phyloP scores from a whole-genome alignment of 192 early-diverging fungal species.

The Dispira parvispora region DNA sequence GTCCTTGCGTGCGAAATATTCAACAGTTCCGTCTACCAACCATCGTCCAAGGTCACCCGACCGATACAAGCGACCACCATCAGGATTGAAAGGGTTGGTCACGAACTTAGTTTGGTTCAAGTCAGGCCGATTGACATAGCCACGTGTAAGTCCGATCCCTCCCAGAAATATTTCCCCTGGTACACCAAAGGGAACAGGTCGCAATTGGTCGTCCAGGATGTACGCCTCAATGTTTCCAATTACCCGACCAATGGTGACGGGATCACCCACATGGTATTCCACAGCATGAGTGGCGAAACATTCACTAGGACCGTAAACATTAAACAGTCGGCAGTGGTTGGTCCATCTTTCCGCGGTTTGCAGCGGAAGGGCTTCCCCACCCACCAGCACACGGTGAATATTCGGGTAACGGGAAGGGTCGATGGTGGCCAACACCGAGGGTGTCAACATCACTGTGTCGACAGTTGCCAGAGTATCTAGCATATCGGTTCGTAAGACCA shows the following conservation, averaged over 20 bases:
- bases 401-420: background rate
- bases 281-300: background rate
- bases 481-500: background rate
- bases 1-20: background rate
- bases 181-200: conserved; percentile 17
- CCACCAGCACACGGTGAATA: background rate
- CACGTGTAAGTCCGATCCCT: no score
- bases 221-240: conserved; percentile 14
- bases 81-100: background rate
- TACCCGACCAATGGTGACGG: conserved; percentile 16
- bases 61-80: background rate
- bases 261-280: background rate
- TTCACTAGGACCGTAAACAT: background rate
- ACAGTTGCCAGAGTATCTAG: no score
- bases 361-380: background rate
- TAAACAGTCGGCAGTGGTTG: background rate
- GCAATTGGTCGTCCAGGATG: conserved; percentile 12
- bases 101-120: background rate
- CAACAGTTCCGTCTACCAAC: background rate
- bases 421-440: background rate
- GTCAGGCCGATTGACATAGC: no score
- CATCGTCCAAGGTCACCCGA: background rate
- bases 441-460: background rate
- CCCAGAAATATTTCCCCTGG: conserved; percentile 18
- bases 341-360: background rate